Conservation (phyloP, 345 rosid species). For the Brassica napus region DNA sequence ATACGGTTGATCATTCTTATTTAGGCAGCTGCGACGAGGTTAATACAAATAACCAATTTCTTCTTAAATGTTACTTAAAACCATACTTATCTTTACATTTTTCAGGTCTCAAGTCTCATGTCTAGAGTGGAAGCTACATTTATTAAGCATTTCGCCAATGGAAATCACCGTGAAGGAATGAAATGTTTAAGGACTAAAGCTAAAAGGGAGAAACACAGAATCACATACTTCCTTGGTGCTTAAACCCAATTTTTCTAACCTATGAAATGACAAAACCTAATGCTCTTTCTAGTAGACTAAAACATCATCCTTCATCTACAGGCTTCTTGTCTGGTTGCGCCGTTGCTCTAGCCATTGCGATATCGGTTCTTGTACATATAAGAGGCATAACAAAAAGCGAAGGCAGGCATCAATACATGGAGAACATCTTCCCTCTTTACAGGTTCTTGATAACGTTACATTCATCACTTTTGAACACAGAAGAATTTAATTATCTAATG, state of each 20-base stretch:
- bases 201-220: conserved; percentile 62
- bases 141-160: conserved; percentile 74
- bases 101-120: conserved; percentile 63
- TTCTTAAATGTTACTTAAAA: not conserved
- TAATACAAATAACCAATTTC: not conserved
- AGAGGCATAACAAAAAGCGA: conserved; percentile 47
- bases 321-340: conserved; percentile 70
- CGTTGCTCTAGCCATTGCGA: conserved; percentile 57
- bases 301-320: conserved; percentile 26
- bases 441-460: conserved; percentile 36
- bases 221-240: conserved; percentile 66
- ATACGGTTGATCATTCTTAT: conserved; percentile 61
- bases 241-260: not conserved
- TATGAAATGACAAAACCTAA: not conserved
- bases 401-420: conserved; percentile 65
- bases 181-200: conserved; percentile 52
- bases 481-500: not conserved
- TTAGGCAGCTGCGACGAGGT: conserved; percentile 75
- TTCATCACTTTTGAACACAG: not conserved
- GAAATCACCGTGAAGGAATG: conserved; percentile 74
- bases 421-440: conserved; percentile 79
- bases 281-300: conserved; percentile 11
- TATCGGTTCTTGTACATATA: conserved; percentile 54
- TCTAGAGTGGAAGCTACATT: conserved; percentile 63
- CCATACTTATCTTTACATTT: conserved; percentile 7